phyloP scores from a whole-genome alignment of 257 asterid genomes.

The Lycium barbarum region DNA sequence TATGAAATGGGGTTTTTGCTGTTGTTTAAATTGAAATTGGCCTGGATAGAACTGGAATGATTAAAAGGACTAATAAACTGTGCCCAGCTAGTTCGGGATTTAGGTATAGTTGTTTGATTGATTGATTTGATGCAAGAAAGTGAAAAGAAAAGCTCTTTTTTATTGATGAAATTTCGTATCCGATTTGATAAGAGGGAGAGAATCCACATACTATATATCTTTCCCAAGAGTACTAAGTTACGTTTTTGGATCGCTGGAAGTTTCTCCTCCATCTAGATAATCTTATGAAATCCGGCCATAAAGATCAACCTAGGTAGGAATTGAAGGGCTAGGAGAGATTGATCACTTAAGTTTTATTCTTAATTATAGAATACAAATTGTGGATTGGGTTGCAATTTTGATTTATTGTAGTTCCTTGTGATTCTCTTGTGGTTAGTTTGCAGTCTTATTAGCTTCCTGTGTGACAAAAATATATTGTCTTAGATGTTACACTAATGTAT shows the following conservation, averaged over 20 bases:
- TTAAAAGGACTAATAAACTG: neutral
- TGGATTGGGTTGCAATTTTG: neutral
- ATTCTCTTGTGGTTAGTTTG: neutral
- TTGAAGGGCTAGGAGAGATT: conserved; percentile 11
- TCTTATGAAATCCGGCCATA: neutral
- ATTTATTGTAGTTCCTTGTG: neutral
- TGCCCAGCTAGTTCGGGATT: neutral
- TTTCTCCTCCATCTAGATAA: neutral
- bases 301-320: conserved; percentile 7
- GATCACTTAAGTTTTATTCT: neutral
- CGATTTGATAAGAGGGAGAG: neutral
- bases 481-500: conserved; percentile 19
- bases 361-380: neutral
- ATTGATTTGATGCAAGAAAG: neutral
- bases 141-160: neutral
- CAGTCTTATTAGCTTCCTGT: neutral
- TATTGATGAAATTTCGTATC: neutral
- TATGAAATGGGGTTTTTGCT: neutral
- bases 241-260: neutral
- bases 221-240: neutral
- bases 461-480: neutral
- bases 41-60: neutral
- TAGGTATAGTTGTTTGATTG: neutral
- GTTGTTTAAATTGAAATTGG: neutral
- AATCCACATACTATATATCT: neutral